phyloP scores from a whole-genome alignment of 2,329 filamentous ascomycete genomes.

The Ceratocystis harringtonii region DNA sequence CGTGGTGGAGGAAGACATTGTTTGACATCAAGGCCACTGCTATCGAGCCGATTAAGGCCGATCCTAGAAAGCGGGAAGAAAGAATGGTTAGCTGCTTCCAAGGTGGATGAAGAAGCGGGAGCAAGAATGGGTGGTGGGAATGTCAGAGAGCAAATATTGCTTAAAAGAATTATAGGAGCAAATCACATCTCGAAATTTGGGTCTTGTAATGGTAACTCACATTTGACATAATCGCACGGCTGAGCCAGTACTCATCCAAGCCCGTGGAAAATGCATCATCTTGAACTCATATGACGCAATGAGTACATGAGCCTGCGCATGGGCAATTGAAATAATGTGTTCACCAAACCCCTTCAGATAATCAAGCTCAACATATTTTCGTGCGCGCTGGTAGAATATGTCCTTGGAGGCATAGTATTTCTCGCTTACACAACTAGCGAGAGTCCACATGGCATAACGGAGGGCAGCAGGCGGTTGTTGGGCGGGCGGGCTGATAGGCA shows the following conservation, averaged over 20 bases:
- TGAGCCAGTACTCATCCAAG: conserved; percentile 82
- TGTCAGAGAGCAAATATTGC: too few relatives aligned
- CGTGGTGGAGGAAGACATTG: conserved; percentile 72
- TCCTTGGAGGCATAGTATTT: conserved; percentile 68
- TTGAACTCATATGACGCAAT: conserved; percentile 84
- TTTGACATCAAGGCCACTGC: conserved; percentile 72
- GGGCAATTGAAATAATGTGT: conserved; percentile 67
- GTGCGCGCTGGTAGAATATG: conserved; percentile 75
- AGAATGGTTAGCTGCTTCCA: conserved; percentile 24
- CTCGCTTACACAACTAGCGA: conserved; percentile 72
- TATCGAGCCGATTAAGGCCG: conserved; percentile 76
- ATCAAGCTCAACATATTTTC: conserved; percentile 81
- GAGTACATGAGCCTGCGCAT: conserved; percentile 73
- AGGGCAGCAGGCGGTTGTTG: conserved; percentile 76
- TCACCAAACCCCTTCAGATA: conserved; percentile 90
- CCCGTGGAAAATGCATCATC: conserved; percentile 91
- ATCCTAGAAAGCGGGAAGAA: conserved; percentile 45
- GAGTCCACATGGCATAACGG: conserved; percentile 91
- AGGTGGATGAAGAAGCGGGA: too few relatives aligned
- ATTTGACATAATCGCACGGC: conserved; percentile 73
- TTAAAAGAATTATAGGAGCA: too few relatives aligned
- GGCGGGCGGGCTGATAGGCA: conserved; percentile 46
- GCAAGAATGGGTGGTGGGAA: too few relatives aligned
- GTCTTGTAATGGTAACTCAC: conserved; percentile 30
- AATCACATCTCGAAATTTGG: not conserved